Conservation (phyloP, 2,329 filamentous ascomycete species). For the Penicillium expansum region DNA sequence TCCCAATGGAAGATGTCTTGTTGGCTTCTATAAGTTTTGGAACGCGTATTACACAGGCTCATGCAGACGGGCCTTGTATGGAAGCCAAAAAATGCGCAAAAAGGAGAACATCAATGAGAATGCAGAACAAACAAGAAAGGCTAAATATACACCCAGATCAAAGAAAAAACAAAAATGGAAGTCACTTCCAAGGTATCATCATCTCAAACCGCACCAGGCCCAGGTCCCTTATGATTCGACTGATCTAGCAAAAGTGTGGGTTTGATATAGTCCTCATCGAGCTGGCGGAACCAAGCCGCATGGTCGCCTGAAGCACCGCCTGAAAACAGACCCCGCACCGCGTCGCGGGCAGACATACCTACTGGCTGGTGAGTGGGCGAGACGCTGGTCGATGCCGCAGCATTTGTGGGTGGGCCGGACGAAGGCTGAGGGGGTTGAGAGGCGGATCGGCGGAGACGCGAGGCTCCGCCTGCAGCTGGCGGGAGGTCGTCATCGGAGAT, state of each 20-base stretch:
- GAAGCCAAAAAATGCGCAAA: conserved; percentile 9
- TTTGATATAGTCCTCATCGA: conserved; percentile 97
- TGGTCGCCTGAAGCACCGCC: conserved; percentile 75
- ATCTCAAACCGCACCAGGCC: conserved; percentile 37
- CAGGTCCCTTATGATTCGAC: conserved; percentile 42
- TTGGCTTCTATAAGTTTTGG: neutral
- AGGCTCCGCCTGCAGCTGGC: conserved; percentile 47
- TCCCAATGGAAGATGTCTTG: neutral
- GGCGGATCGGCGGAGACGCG: conserved; percentile 36
- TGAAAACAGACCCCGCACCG: conserved; percentile 76
- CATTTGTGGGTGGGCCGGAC: conserved; percentile 21
- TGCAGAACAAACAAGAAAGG: conserved; percentile 10
- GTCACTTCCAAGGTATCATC: conserved; percentile 7
- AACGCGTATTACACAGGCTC: neutral
- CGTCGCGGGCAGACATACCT: conserved; percentile 67
- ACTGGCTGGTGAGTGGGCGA: conserved; percentile 31
- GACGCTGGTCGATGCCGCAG: conserved; percentile 23
- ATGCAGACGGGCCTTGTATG: neutral
- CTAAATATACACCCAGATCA: conserved; percentile 25
- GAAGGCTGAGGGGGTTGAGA: conserved; percentile 33
- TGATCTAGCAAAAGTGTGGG: conserved; percentile 82
- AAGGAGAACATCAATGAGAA: neutral
- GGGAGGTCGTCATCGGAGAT: conserved; percentile 59
- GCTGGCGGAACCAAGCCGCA: conserved; percentile 80
- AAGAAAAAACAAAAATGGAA: conserved; percentile 9